Percentiles rank a stretch among this genome's conserved stretches.
These are phyloP conservation scores for Citrus cavaleriei DNA, from an alignment of 345 rosid genomes.

Conservation along the genomic window DNA sequence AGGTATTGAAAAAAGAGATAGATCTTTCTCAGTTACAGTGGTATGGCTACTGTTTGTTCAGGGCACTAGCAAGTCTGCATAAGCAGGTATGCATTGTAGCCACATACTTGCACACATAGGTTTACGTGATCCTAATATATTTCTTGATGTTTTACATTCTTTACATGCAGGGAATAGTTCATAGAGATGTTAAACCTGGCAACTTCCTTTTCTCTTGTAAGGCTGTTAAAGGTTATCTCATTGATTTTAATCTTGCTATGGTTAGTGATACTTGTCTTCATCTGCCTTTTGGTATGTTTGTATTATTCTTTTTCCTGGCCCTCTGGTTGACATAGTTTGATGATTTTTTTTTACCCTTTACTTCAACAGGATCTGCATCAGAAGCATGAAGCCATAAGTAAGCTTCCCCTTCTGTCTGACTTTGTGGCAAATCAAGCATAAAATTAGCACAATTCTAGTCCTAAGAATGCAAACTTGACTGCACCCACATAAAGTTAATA, in stretches of 20 bases:
- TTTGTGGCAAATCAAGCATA: not conserved
- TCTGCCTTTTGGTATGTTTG: not conserved
- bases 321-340: not conserved
- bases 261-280: conserved; percentile 43
- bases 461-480: not conserved
- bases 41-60: conserved; percentile 87
- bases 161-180: conserved; percentile 70
- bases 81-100: conserved; percentile 51
- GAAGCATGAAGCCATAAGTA: conserved; percentile 59
- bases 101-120: not conserved
- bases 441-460: not conserved
- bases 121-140: not conserved
- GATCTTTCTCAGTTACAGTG: conserved; percentile 64
- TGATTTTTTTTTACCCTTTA: conserved; percentile 11
- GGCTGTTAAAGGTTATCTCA: conserved; percentile 75
- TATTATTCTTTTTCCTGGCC: not conserved
- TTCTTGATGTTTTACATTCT: not conserved
- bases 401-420: conserved; percentile 19
- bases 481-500: not conserved
- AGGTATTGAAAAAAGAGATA: conserved; percentile 73
- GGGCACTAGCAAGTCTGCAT: conserved; percentile 83
- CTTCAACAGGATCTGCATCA: conserved; percentile 72
- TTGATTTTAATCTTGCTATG: conserved; percentile 94
- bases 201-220: conserved; percentile 88
- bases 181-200: conserved; percentile 97